Base-by-base conservation (phyloP, 2,329 filamentous ascomycete genomes). In the Paraconiothyrium brasiliense region DNA sequence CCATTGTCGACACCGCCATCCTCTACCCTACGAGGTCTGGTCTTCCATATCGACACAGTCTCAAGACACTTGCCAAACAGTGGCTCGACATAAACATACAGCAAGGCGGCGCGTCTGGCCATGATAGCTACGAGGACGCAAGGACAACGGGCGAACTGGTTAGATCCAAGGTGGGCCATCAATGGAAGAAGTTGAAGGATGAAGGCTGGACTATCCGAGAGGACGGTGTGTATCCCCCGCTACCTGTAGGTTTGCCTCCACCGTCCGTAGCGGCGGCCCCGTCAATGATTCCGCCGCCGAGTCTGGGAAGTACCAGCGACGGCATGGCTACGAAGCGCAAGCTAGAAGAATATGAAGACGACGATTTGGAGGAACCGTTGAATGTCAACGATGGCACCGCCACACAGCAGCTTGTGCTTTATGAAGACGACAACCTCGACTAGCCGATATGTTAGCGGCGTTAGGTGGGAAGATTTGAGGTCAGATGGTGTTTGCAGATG, bases 71-170 rank as follows among this genome's bases (percentile, higher is more conserved):
- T 0, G 89, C 90, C 74, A 85, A 88, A 51, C 83, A 80, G n/a
- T 83, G 91, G 62, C 85, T 99, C 7, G 85, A 89, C 59, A 85
- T 89, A 30, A 86, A 89, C 57, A 97, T 99, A 41, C 95, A 99
- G 78, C 87, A 88, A 39, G 90, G 89, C 47, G 86, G 81, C 13
- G 80, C 82, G 61, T 66, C 79, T 20, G 95, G 95, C 0, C 95
- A 99, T 77, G 95, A 99, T 80, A 97, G 92, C 30, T 90, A 90
- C 30, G 95, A 99, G 77, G 95, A 99, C 74, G 93, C 95, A 0
- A 86, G 90, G 50, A 92, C 94, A 0, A 94, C 96, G 0, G 95
- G 94, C 0, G 93, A 98, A 62, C 78, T 99, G 55, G 92, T 97
- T 0, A 83, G 91, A 50, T 84, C 88, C 54, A 92, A 89, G 76